A percentile compares a stretch with the other conserved stretches of the same genome.
These are phyloP conservation scores for Isabelozyma pseudorhagii DNA, from an alignment of 805 yeast species.

Conservation along the genomic window DNA sequence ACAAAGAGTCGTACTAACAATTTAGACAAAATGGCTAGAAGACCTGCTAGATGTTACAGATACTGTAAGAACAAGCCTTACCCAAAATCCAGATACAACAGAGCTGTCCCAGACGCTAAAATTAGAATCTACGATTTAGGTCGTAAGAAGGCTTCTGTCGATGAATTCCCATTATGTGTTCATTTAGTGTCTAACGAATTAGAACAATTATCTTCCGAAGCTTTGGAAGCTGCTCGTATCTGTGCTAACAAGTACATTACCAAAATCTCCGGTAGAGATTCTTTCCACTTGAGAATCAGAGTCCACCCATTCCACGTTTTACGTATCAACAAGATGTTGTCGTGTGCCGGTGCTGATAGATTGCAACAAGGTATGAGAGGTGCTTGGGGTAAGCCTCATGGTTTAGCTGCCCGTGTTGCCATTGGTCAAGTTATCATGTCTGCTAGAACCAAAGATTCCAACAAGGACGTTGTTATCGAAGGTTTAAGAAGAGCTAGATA, in stretches of 20 bases:
- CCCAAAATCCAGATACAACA: conserved; percentile 99
- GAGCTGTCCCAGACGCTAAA: conserved; percentile 99
- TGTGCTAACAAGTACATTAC: conserved; percentile 99
- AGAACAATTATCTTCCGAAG: conserved; percentile 99
- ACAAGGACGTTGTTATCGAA: conserved; percentile 97
- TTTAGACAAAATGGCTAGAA: conserved; percentile 91
- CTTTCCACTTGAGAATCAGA: conserved; percentile 99
- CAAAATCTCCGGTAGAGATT: conserved; percentile 96
- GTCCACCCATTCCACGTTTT: conserved; percentile 99
- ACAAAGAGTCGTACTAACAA: conserved; percentile 18
- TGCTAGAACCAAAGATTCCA: conserved; percentile 96
- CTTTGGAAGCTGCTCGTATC: conserved; percentile 99
- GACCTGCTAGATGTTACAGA: conserved; percentile 99
- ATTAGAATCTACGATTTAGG: conserved; percentile 99
- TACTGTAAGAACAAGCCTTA: conserved; percentile 99
- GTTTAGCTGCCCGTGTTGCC: conserved; percentile 98
- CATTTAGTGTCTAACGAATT: conserved; percentile 99
- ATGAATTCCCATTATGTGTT: conserved; percentile 99
- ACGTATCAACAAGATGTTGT: conserved; percentile 99
- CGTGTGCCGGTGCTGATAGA: conserved; percentile 99
- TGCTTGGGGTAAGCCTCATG: conserved; percentile 99
- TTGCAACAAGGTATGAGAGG: conserved; percentile 99
- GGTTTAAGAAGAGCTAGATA: conserved; percentile 99
- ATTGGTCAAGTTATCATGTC: conserved; percentile 98
- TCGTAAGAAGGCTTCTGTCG: conserved; percentile 99